Base-by-base conservation (phyloP, 306 rosid species). In the Fagus crenata region DNA sequence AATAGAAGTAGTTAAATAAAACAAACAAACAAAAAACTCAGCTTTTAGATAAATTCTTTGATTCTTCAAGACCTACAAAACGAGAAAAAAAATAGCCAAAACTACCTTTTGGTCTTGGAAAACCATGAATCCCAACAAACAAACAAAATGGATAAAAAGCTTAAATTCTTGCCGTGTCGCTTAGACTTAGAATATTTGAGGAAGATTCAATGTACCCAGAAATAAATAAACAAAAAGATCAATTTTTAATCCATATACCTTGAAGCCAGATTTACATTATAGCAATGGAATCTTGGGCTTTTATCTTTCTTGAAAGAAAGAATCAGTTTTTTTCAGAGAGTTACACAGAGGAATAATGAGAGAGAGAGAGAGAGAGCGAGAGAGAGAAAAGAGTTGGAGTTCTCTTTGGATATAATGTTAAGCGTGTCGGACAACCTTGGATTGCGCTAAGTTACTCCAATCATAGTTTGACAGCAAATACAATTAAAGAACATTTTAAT, bases 351-450 rank as follows among this genome's bases (percentile, higher is more conserved):
- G 12, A 33, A 60, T 5, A 22, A 1, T 5, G 31, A 35, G 53
- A 15, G 5, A 18, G 33, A 31, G 22, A 72, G 83, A 22, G 28
- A 22, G 28, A 22, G 31, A 35, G 53, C 15, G 5, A 18, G 33
- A 31, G 63, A 76, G 64, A n/a, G 22, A 72, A 22, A 22, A 22
- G 83, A 80, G 88, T 84, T 81, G 63, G 87, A 79, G 51, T 46
- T 2, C 4, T 74, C 15, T 67, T 58, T 49, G n/a, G 0, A 11
- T 55, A 15, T n/a, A 3, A 67, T 58, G 55, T 69, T 76, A 75
- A 87, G 54, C 77, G 72, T 6, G 28, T 54, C 0, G 0, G 2
- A 0, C 12, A 72, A 80, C 77, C 87, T 77, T 51, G 14, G 83
- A 82, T 89, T 11, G 49, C 1, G 82, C 51, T 75, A 49, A 65